Evolutionary conservation across 1,284 basidiomycete species (phyloP), one percentile per base, ranked within the genome.

Genomic region (Rhizoctonia solani): DNA sequence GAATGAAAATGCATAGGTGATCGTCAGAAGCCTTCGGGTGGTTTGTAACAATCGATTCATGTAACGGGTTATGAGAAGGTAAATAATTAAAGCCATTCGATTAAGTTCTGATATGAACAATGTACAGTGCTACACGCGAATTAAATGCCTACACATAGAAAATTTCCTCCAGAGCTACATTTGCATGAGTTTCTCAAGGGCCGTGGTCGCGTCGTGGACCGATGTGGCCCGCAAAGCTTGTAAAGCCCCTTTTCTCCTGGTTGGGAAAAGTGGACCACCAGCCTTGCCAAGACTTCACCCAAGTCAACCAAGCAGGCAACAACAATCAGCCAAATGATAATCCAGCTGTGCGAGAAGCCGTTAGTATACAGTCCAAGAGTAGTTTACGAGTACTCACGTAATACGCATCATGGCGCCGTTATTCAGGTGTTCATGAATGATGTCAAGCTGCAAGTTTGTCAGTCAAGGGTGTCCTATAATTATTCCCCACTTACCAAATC

Each of bases 241-340:
- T 25, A 30, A n/a, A 13, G 41, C 9, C 29, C 32, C 29, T 25
- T 54, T 47, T 8, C 41, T 23, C 83, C 52, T 14, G 59, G n/a
- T 21, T 42, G 47, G 11, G 47, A 30, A 42, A 63, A 79, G 70
- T 89, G 86, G 19, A 93, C 87, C 16, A 91, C 79, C 1, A 90
- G 80, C n/a, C 93, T 85, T 1, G 92, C 93, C 42, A 91, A 75
- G 19, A 95, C 88, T 75, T 95, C 93, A 30, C 93, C 90, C 73
- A 86, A 73, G 77, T 93, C 92, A 4, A 94, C 93, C 19, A 95
- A 76, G 75, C 90, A 90, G 3, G 93, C 94, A 0, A 89, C 87
- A 21, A 95, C 87, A 74, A 97, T 97, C 42, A 98, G 81, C 90
- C 93, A 95, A 72, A 98, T 98, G 70, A 98, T 87, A 72, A 96